Percentiles rank a stretch among this genome's conserved stretches.
Conservation (phyloP, 306 rosid genomes). For the Acacia melanoxylon region DNA sequence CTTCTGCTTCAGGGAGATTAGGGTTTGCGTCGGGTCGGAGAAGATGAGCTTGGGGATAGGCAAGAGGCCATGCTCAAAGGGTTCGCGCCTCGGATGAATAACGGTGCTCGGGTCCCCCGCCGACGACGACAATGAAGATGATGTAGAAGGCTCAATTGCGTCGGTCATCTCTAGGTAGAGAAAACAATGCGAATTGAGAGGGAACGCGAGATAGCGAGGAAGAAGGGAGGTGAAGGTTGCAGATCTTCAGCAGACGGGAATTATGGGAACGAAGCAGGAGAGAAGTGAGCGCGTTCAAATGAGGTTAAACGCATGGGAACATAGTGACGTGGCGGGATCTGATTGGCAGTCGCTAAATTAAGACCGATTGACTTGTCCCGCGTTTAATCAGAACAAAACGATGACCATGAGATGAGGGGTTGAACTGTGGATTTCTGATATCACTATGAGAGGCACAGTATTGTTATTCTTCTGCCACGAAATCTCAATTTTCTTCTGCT, state of each 20-base stretch:
- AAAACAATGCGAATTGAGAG: conserved; percentile 15
- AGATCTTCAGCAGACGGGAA: conserved; percentile 18
- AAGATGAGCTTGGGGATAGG: conserved; percentile 84
- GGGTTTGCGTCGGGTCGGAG: conserved; percentile 97
- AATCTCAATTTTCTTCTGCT: conserved; percentile 4
- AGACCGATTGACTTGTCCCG: conserved; percentile 7
- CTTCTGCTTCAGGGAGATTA: conserved; percentile 77
- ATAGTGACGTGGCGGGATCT: conserved; percentile 21
- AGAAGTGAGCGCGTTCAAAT: conserved; percentile 29
- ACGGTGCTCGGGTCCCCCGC: conserved; percentile 51
- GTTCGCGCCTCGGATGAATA: conserved; percentile 87
- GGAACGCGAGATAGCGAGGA: not conserved
- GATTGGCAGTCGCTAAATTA: conserved; percentile 8
- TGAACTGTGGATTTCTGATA: not conserved
- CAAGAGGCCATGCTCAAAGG: conserved; percentile 90
- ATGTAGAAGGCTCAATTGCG: conserved; percentile 56
- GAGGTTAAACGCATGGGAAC: conserved; percentile 26
- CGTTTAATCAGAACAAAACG: not conserved
- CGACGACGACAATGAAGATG: conserved; percentile 43
- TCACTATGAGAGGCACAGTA: not conserved
- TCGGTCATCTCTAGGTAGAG: conserved; percentile 67
- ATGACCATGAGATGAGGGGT: not conserved
- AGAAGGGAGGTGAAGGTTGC: not conserved
- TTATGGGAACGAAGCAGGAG: conserved; percentile 22
- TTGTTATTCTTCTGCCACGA: conserved; percentile 10